Conservation (phyloP, 78 protist genomes). For the Dictyostelium citrinum region DNA sequence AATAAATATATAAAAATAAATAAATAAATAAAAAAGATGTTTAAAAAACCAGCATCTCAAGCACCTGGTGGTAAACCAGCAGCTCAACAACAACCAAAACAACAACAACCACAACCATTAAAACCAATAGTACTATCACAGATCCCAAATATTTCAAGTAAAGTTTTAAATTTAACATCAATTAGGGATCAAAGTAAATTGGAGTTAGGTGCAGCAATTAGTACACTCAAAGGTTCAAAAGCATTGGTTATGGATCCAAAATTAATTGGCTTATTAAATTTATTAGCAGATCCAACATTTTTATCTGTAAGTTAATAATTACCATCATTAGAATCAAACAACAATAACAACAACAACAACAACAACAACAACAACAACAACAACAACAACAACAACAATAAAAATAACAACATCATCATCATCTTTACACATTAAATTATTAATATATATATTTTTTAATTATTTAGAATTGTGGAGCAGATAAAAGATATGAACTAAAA, state of each 20-base stretch:
- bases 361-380: neutral
- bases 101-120: slow-evolving; percentile 23
- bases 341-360: neutral
- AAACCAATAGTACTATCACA: slow-evolving; percentile 44
- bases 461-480: slow-evolving; percentile 85
- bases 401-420: too few species aligned
- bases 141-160: slow-evolving; percentile 47
- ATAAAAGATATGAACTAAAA: slow-evolving; percentile 78
- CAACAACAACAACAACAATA: neutral
- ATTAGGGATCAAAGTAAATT: slow-evolving; percentile 47
- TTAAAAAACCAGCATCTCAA: neutral
- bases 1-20: neutral
- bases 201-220: neutral
- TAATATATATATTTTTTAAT: neutral
- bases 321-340: neutral
- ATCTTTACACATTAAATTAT: too few species aligned
- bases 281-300: slow-evolving; percentile 80
- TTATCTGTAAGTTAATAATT: slow-evolving; percentile 28
- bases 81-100: slow-evolving; percentile 5
- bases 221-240: slow-evolving; percentile 21
- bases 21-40: neutral
- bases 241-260: slow-evolving; percentile 91
- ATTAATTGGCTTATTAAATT: slow-evolving; percentile 88
- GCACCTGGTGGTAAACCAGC: neutral
- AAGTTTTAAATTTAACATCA: slow-evolving; percentile 42